A percentile compares a stretch with the other conserved stretches of the same genome.
phyloP scores from a whole-genome alignment of 768 basidiomycete genomes.

The Mycena alexandri region DNA sequence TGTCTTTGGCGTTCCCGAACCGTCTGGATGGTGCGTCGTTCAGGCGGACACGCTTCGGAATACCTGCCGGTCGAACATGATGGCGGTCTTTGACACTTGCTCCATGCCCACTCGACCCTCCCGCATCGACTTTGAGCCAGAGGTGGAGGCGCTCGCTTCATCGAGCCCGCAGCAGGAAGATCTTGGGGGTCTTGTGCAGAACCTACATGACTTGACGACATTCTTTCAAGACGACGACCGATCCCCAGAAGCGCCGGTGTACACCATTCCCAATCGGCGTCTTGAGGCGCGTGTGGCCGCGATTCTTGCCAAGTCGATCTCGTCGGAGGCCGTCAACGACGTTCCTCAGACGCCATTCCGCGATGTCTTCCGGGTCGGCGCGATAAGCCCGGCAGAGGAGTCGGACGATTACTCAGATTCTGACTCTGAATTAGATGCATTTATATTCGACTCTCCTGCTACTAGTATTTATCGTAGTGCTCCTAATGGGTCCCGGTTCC shows the following conservation, averaged over 20 bases:
- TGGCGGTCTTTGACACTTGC: slow-evolving; percentile 89
- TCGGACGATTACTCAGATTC: slow-evolving; percentile 60
- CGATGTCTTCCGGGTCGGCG: slow-evolving; percentile 77
- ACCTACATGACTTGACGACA: slow-evolving; percentile 79
- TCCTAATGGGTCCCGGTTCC: slow-evolving; percentile 58
- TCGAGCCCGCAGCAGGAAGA: slow-evolving; percentile 68
- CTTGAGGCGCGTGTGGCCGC: slow-evolving; percentile 85
- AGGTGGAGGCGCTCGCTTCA: slow-evolving; percentile 60
- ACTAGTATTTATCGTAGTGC: slow-evolving; percentile 53
- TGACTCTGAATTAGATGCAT: slow-evolving; percentile 69
- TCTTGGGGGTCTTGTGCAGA: slow-evolving; percentile 82
- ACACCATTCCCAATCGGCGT: slow-evolving; percentile 66
- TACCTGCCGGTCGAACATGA: slow-evolving; percentile 80
- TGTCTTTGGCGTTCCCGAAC: slow-evolving; percentile 85
- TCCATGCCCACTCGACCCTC: slow-evolving; percentile 77
- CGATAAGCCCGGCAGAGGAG: slow-evolving; percentile 51
- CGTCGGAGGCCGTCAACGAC: slow-evolving; percentile 62
- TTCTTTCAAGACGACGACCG: slow-evolving; percentile 72
- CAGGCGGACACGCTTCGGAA: slow-evolving; percentile 71
- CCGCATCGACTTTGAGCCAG: slow-evolving; percentile 80
- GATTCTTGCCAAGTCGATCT: slow-evolving; percentile 85
- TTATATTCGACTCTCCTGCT: slow-evolving; percentile 70
- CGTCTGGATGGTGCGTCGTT: slow-evolving; percentile 90
- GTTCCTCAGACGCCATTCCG: slow-evolving; percentile 84
- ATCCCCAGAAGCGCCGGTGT: slow-evolving; percentile 44